Evolutionary conservation across 78 protist genomes (phyloP).

Genomic region (Protostelium mycophagum): DNA sequence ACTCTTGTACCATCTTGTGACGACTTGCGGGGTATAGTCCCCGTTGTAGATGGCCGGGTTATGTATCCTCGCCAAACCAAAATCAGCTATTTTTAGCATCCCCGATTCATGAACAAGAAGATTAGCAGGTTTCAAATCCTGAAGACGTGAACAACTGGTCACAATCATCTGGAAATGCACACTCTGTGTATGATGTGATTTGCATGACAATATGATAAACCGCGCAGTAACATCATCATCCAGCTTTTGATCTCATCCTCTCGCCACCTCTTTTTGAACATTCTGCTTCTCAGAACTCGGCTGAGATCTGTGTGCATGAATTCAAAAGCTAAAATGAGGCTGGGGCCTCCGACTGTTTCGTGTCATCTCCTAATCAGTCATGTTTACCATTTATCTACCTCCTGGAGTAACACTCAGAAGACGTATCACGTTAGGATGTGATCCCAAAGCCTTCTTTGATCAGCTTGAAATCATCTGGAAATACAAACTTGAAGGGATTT

Average conservation of each 20-base stretch:
- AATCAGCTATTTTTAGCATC: conserved; percentile 96
- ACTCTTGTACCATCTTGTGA: conserved; percentile 55
- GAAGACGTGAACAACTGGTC: background rate
- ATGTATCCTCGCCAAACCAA: conserved; percentile 95
- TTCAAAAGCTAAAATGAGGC: background rate
- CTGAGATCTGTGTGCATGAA: background rate
- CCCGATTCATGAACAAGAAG: conserved; percentile 82
- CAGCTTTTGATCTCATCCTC: background rate
- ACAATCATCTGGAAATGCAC: background rate
- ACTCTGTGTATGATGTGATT: background rate
- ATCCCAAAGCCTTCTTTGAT: background rate
- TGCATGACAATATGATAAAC: background rate
- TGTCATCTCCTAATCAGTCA: too few species aligned
- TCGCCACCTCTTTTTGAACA: background rate
- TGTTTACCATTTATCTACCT: too few species aligned
- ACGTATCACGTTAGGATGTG: background rate
- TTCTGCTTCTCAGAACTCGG: background rate
- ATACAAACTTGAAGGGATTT: background rate
- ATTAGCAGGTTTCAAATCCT: conserved; percentile 97
- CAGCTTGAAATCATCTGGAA: background rate
- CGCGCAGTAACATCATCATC: background rate
- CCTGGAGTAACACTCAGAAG: background rate
- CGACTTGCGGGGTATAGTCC: conserved; percentile 84
- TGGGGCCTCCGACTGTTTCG: background rate
- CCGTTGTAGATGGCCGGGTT: conserved; percentile 78